Conservation (phyloP, 768 basidiomycete genomes). For the Trametes sanguinea region DNA sequence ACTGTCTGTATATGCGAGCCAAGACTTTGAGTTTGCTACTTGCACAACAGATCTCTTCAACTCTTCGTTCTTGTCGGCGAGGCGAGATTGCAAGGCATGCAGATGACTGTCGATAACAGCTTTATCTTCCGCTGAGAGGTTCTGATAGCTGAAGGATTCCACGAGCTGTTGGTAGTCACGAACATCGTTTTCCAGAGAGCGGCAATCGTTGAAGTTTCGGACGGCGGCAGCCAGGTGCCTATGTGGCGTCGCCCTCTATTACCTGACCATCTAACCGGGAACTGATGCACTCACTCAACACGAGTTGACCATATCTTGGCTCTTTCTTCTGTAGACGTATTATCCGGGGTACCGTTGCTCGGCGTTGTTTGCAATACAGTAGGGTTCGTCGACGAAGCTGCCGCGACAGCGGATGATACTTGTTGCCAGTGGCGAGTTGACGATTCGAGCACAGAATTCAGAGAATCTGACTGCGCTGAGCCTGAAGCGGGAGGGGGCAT, state of each 20-base stretch:
- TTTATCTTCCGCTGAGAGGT: slow-evolving; percentile 10
- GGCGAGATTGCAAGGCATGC: slow-evolving; percentile 9
- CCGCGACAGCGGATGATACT: slow-evolving; percentile 16
- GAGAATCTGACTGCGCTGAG: not conserved
- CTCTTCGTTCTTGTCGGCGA: slow-evolving; percentile 15
- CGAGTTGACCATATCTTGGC: slow-evolving; percentile 18
- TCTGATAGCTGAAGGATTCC: slow-evolving; percentile 20
- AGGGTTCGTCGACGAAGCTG: slow-evolving; percentile 10
- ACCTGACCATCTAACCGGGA: not conserved
- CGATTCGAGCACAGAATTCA: slow-evolving; percentile 10
- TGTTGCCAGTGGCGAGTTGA: slow-evolving; percentile 18
- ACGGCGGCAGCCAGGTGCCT: slow-evolving; percentile 14
- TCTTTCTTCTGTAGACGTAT: slow-evolving; percentile 1
- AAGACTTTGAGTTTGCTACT: slow-evolving; percentile 9
- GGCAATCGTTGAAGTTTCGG: slow-evolving; percentile 15
- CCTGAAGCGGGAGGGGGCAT: not conserved
- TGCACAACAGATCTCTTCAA: slow-evolving; percentile 10
- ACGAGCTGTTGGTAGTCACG: slow-evolving; percentile 19
- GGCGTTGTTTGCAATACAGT: not conserved
- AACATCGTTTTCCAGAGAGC: slow-evolving; percentile 20
- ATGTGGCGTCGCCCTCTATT: not conserved
- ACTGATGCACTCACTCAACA: slow-evolving; percentile 15
- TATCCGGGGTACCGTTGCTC: not conserved
- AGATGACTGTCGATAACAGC: slow-evolving; percentile 19
- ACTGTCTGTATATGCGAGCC: slow-evolving; percentile 12